Evolutionary conservation across 1,139 yeast species (phyloP).

Genomic region (Candida pseudoviswanathii): DNA sequence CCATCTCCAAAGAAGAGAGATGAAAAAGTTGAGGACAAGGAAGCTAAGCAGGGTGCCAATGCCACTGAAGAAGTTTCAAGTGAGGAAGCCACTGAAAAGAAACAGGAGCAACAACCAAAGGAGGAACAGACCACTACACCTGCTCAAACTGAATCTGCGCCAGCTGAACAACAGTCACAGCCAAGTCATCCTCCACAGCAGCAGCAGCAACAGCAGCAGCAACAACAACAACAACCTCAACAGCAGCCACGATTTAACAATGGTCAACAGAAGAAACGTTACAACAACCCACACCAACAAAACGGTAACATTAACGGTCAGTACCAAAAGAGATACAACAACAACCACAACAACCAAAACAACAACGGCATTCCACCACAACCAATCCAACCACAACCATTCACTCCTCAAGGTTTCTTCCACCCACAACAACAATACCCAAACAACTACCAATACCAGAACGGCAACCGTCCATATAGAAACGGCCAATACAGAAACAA

Average conservation of each 20-base stretch:
- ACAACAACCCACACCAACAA: constrained; percentile 11
- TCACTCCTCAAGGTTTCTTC: constrained; percentile 29
- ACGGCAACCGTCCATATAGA: constrained; percentile 8
- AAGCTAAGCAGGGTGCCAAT: not conserved
- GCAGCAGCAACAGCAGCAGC: constrained; percentile 14
- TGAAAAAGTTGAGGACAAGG: constrained; percentile 3
- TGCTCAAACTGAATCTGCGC: not conserved
- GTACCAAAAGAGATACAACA: constrained; percentile 20
- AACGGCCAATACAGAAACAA: constrained; percentile 14
- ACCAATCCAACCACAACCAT: constrained; percentile 18
- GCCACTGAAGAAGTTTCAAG: not conserved
- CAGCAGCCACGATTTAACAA: constrained; percentile 7
- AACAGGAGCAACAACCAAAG: constrained; percentile 1
- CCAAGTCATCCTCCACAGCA: constrained; percentile 18
- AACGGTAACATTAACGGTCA: constrained; percentile 17
- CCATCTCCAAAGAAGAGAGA: constrained; percentile 12
- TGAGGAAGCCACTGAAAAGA: constrained; percentile 4
- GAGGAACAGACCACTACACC: not conserved
- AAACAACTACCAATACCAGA: constrained; percentile 26
- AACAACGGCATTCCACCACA: constrained; percentile 15
- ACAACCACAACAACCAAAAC: constrained; percentile 13
- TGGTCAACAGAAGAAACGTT: constrained; percentile 21
- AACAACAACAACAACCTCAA: constrained; percentile 16
- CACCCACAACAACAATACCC: constrained; percentile 23
- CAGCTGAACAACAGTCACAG: constrained; percentile 8